phyloP scores from a whole-genome alignment of 768 basidiomycete species.

The Suillus americanus region DNA sequence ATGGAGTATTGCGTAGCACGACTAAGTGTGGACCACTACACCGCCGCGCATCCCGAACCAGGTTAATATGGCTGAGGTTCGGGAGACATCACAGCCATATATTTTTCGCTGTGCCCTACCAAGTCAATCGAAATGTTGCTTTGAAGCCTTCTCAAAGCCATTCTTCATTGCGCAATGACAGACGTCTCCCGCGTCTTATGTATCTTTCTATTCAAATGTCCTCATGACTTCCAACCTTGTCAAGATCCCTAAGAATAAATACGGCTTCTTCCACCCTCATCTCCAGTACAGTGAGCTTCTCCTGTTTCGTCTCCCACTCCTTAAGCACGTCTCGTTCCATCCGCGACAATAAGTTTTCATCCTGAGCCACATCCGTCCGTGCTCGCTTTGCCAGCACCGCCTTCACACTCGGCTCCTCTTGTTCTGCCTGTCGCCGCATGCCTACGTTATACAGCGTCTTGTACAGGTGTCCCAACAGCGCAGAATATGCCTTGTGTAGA shows the following conservation, averaged over 20 bases:
- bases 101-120: too few species aligned
- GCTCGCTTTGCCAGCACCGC: slow-evolving; percentile 81
- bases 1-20: slow-evolving; percentile 56
- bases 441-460: slow-evolving; percentile 89
- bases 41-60: too few species aligned
- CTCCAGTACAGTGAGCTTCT: slow-evolving; percentile 78
- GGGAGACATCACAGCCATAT: too few species aligned
- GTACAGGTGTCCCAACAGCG: slow-evolving; percentile 76
- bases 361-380: slow-evolving; percentile 80
- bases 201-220: slow-evolving; percentile 31
- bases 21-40: too few species aligned
- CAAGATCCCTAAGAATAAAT: slow-evolving; percentile 85
- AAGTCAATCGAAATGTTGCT: too few species aligned
- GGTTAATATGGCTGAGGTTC: too few species aligned
- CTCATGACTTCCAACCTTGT: slow-evolving; percentile 45
- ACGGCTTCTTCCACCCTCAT: slow-evolving; percentile 85
- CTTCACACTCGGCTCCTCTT: slow-evolving; percentile 60
- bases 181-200: background rate
- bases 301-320: slow-evolving; percentile 73
- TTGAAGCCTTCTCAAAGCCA: too few species aligned
- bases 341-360: slow-evolving; percentile 64
- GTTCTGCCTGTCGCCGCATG: slow-evolving; percentile 69
- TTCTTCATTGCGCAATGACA: background rate
- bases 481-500: slow-evolving; percentile 75
- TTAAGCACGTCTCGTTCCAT: slow-evolving; percentile 74